Base-by-base conservation (phyloP, 371 early-diverging fungal genomes). In the Synchytrium microbalum region DNA sequence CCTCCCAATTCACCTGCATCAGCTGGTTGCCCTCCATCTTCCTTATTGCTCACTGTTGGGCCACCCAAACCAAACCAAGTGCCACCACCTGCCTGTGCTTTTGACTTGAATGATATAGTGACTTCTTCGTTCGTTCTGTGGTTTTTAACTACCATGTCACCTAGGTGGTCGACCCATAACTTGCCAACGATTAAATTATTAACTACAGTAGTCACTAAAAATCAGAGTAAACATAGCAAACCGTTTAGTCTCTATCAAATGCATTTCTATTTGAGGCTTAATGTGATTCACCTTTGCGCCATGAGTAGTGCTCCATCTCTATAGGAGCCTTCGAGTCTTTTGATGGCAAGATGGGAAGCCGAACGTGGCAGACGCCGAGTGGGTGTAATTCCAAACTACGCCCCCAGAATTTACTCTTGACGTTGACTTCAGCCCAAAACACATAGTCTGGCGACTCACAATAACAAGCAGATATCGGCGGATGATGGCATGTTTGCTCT, bases 401-500 rank as follows among this genome's bases (percentile, higher is more conserved):
- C 60, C 92, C 91, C 82, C 87, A 87, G 71, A 92, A 92, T 70
- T 84, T 84, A 64, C 84, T 82, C 65, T 85, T 84, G 31, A 90
- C 85, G 63, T 87, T 82, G 24, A 88, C 87, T 67, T 92, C 89
- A 10, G 88, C 86, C 66, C 85, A 89, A 63, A 88, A 90, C 27
- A 76, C 71, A 67, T 86, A 92, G 71, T 85, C 82, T 5, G 84
- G 79, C 10, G 88, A 87, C 56, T 92, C 92, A 62, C 86, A 87
- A 75, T 85, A 84, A 73, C 90, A 91, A 1, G 92, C 92, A 32
- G 84, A 84, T 58, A 91, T 85, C 1, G 92, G 92, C 83, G 92
- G 92, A 65, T 92, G 92, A 67, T 92, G 92, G 59, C 79, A 77
- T 14, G 92, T 92, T 71, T 92, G 92, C 72, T 92, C 92, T 0